A percentile compares a stretch with the other conserved stretches of the same genome.
These are phyloP conservation scores for Cunninghamia lanceolata DNA, from an alignment of 75 land plant genomes.

Conservation along the genomic window DNA sequence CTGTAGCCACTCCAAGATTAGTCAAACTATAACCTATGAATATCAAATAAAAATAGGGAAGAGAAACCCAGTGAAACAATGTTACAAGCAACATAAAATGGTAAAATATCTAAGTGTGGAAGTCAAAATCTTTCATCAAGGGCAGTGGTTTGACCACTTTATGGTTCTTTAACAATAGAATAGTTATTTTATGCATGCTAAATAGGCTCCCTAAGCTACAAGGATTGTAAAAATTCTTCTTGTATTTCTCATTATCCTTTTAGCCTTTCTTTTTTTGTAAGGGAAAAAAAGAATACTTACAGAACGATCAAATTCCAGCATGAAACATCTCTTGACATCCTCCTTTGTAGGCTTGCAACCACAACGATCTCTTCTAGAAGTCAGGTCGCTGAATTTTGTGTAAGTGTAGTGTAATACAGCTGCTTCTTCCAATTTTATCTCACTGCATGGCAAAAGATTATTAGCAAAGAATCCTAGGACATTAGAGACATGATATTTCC, in stretches of 20 bases:
- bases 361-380: conserved; percentile 96
- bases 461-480: background rate
- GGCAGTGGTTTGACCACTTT: background rate
- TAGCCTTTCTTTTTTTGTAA: background rate
- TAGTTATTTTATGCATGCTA: background rate
- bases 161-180: background rate
- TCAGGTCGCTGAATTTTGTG: conserved; percentile 89
- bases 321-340: conserved; percentile 96
- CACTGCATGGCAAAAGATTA: conserved; percentile 44
- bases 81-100: background rate
- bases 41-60: background rate
- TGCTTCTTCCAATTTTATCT: conserved; percentile 94
- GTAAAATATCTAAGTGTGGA: background rate
- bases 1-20: conserved; percentile 34
- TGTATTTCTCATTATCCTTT: background rate
- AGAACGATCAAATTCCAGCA: conserved; percentile 94
- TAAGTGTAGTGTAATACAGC: conserved; percentile 96
- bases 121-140: background rate
- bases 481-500: too few species aligned
- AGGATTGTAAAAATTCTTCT: background rate
- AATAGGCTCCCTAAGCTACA: background rate
- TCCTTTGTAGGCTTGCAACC: conserved; percentile 98
- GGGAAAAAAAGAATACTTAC: conserved; percentile 40
- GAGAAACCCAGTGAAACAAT: background rate
- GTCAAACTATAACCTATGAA: background rate